Percentiles rank a stretch among this genome's conserved stretches.
Evolutionary conservation across 1,284 basidiomycete genomes (phyloP).

Genomic region (Retiboletus flavoniger): DNA sequence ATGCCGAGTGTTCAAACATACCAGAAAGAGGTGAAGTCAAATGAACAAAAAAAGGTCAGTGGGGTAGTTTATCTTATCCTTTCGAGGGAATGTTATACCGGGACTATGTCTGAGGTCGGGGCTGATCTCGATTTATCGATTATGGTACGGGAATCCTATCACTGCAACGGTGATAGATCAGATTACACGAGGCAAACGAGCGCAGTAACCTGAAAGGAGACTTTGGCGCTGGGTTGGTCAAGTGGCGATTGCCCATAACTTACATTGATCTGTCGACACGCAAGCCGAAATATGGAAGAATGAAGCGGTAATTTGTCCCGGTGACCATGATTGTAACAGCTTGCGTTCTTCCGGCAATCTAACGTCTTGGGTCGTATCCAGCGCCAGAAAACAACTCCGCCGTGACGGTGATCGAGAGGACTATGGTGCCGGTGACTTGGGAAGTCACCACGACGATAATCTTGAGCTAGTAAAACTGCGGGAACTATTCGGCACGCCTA

Average conservation of each 20-base stretch:
- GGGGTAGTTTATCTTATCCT: background rate
- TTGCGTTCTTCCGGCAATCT: conserved; percentile 14
- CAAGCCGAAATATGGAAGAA: conserved; percentile 4
- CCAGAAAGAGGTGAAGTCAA: background rate
- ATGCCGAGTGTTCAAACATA: background rate
- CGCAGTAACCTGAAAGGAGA: conserved; percentile 5
- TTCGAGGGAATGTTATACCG: background rate
- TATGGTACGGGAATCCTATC: background rate
- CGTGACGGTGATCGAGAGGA: conserved; percentile 12
- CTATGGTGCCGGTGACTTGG: conserved; percentile 20
- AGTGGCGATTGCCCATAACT: background rate
- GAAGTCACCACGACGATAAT: conserved; percentile 22
- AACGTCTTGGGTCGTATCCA: background rate
- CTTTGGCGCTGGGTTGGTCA: background rate
- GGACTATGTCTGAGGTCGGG: conserved; percentile 1
- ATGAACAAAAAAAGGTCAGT: background rate
- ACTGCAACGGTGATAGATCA: conserved; percentile 2
- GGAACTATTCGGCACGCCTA: background rate
- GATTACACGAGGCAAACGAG: conserved; percentile 12
- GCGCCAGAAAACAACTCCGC: conserved; percentile 8
- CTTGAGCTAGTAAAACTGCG: conserved; percentile 4
- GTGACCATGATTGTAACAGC: conserved; percentile 7
- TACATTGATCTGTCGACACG: conserved; percentile 2
- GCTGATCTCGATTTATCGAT: conserved; percentile 9
- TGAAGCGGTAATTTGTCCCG: conserved; percentile 6